These are phyloP conservation scores for Dactylellina parvicollis DNA, from an alignment of 2,329 filamentous ascomycete genomes.

Conservation along the genomic window DNA sequence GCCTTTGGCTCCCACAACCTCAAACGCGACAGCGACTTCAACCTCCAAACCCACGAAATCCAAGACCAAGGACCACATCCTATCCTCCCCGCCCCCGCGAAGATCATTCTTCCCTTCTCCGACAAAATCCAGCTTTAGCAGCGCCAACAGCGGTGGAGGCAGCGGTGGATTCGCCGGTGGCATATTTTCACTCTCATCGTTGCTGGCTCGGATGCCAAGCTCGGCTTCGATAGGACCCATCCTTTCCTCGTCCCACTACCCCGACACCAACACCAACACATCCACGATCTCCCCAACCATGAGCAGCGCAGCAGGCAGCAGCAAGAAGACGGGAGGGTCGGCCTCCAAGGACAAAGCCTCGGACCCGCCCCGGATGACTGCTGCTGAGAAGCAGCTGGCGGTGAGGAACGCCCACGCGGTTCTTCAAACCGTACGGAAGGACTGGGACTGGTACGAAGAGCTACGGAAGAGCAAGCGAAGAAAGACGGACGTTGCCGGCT, in stretches of 20 bases:
- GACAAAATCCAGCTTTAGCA: slow-evolving; percentile 44
- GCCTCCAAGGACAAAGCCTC: slow-evolving; percentile 34
- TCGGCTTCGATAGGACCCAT: slow-evolving; percentile 41
- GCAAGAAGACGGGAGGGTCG: slow-evolving; percentile 22
- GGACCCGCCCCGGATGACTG: slow-evolving; percentile 34
- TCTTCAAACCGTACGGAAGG: slow-evolving; percentile 37
- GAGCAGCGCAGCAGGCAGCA: slow-evolving; percentile 1
- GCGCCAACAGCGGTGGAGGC: slow-evolving; percentile 24
- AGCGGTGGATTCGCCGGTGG: slow-evolving; percentile 44
- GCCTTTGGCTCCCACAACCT: slow-evolving; percentile 42
- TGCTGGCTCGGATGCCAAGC: slow-evolving; percentile 50
- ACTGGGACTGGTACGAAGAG: slow-evolving; percentile 49
- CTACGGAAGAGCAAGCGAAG: slow-evolving; percentile 38
- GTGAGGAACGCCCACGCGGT: slow-evolving; percentile 43
- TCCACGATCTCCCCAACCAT: not conserved
- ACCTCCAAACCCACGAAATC: slow-evolving; percentile 46
- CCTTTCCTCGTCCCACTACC: slow-evolving; percentile 32
- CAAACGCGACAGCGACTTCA: slow-evolving; percentile 51
- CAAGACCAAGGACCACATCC: slow-evolving; percentile 37
- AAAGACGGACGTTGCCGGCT: slow-evolving; percentile 11
- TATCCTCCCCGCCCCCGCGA: slow-evolving; percentile 27
- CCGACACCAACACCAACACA: slow-evolving; percentile 2
- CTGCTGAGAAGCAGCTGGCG: slow-evolving; percentile 46
- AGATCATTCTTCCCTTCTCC: slow-evolving; percentile 47
- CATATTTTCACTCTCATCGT: slow-evolving; percentile 43